A percentile compares a stretch with the other conserved stretches of the same genome.
Conservation (phyloP, 2,329 filamentous ascomycete species). For the Epichloe baconii region DNA sequence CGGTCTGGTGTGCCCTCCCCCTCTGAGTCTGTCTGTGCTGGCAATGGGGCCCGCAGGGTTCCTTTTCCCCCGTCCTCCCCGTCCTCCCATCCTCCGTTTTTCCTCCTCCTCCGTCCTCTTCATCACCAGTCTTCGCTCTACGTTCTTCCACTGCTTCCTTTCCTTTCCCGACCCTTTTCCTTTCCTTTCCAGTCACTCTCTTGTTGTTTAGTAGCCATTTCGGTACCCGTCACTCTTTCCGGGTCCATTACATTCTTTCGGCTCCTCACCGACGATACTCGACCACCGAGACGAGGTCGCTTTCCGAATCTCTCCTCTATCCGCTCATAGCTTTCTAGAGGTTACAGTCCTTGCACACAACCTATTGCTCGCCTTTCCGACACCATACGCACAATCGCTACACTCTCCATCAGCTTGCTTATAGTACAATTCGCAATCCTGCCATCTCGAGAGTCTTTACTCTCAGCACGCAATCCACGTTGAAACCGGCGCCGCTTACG, state of each 20-base stretch:
- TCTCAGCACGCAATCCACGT: not conserved
- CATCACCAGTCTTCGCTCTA: slow-evolving; percentile 20
- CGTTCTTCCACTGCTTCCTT: slow-evolving; percentile 21
- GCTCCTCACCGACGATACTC: slow-evolving; percentile 15
- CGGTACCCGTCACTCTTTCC: slow-evolving; percentile 40
- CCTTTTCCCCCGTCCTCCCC: slow-evolving; percentile 12
- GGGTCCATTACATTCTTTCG: slow-evolving; percentile 32
- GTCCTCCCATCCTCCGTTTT: slow-evolving; percentile 25
- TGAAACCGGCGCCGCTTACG: not conserved
- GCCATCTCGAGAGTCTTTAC: not conserved
- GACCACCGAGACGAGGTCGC: slow-evolving; percentile 6
- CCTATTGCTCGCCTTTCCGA: not conserved
- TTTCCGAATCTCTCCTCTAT: slow-evolving; percentile 8
- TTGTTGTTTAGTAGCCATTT: slow-evolving; percentile 28
- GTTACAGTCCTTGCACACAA: slow-evolving; percentile 9
- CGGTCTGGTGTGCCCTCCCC: not conserved
- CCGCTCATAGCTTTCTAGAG: slow-evolving; percentile 3
- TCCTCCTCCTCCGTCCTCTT: slow-evolving; percentile 18
- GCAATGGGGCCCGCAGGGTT: slow-evolving; percentile 6
- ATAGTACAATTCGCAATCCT: not conserved
- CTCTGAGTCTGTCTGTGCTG: not conserved
- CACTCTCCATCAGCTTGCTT: slow-evolving; percentile 5
- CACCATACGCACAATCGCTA: slow-evolving; percentile 3
- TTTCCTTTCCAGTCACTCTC: slow-evolving; percentile 39
- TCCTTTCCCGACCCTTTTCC: slow-evolving; percentile 24